These are phyloP conservation scores for Scheffersomyces cryptocercus DNA, from an alignment of 1,139 yeast genomes.

Conservation along the genomic window DNA sequence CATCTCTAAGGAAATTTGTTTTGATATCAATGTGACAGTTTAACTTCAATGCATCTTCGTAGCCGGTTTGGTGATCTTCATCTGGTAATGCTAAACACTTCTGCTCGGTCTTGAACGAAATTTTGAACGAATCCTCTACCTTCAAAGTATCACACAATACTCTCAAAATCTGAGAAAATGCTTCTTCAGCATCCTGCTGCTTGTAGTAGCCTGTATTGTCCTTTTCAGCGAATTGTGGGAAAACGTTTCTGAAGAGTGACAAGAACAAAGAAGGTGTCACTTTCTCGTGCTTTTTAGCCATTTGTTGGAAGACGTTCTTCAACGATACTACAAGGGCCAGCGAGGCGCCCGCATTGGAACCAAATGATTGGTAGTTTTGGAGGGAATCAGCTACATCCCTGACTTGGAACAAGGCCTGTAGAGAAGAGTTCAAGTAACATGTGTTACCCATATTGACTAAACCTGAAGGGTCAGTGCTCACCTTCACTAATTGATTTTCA, in stretches of 20 bases:
- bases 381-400: constrained; percentile 53
- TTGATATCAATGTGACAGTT: constrained; percentile 85
- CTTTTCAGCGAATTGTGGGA: constrained; percentile 88
- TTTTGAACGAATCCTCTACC: constrained; percentile 59
- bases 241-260: constrained; percentile 59
- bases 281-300: constrained; percentile 47
- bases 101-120: constrained; percentile 63
- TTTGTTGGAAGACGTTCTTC: constrained; percentile 45
- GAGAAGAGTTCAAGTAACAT: constrained; percentile 87
- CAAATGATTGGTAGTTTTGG: constrained; percentile 7
- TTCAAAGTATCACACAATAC: constrained; percentile 51
- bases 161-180: constrained; percentile 75
- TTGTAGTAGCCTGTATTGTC: constrained; percentile 70
- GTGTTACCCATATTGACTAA: constrained; percentile 89
- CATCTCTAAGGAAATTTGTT: constrained; percentile 89
- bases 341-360: neutral
- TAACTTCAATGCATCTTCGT: constrained; percentile 65
- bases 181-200: constrained; percentile 98
- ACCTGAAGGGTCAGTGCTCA: constrained; percentile 70
- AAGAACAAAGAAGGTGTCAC: constrained; percentile 59
- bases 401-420: constrained; percentile 75
- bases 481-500: constrained; percentile 40
- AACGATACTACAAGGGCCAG: constrained; percentile 39
- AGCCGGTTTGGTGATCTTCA: constrained; percentile 48
- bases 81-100: constrained; percentile 61